Percentiles rank a stretch among this genome's conserved stretches.
phyloP scores from a whole-genome alignment of 257 asterid genomes.

The Nyctanthes arbortristis region DNA sequence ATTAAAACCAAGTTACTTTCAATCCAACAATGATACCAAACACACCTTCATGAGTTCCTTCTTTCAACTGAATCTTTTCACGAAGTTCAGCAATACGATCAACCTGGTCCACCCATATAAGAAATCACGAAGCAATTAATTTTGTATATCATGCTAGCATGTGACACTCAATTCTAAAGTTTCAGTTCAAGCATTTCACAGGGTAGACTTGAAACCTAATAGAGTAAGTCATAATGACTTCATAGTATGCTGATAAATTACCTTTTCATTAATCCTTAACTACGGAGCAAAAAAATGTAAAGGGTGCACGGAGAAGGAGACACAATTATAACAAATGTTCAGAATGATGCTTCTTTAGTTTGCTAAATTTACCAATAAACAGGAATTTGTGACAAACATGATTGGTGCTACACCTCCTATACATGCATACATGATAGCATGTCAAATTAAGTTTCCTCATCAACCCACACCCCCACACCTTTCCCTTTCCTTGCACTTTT shows the following conservation, averaged over 20 bases:
- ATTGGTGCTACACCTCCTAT: not conserved
- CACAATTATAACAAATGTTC: constrained; percentile 1
- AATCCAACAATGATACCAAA: constrained; percentile 14
- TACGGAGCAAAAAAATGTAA: constrained; percentile 16
- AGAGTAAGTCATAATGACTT: not conserved
- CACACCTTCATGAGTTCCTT: constrained; percentile 74
- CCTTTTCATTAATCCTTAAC: not conserved
- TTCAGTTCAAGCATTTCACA: constrained; percentile 12
- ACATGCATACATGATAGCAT: not conserved
- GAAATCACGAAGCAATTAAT: constrained; percentile 18
- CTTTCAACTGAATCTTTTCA: constrained; percentile 63
- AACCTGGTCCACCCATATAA: constrained; percentile 47
- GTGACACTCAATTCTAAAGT: not conserved
- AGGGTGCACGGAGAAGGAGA: not conserved
- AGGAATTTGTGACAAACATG: not conserved
- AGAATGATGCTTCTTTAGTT: constrained; percentile 1
- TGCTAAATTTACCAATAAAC: not conserved
- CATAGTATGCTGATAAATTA: not conserved
- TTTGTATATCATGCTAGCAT: constrained; percentile 5
- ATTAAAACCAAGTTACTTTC: not conserved
- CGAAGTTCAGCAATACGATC: constrained; percentile 67
- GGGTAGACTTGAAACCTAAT: constrained; percentile 4
- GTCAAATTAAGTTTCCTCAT: not conserved
- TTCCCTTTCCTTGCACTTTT: not conserved
- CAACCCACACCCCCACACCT: not conserved